These are phyloP conservation scores for Circinella umbellata DNA, from an alignment of 371 early-diverging fungal genomes.

Conservation along the genomic window DNA sequence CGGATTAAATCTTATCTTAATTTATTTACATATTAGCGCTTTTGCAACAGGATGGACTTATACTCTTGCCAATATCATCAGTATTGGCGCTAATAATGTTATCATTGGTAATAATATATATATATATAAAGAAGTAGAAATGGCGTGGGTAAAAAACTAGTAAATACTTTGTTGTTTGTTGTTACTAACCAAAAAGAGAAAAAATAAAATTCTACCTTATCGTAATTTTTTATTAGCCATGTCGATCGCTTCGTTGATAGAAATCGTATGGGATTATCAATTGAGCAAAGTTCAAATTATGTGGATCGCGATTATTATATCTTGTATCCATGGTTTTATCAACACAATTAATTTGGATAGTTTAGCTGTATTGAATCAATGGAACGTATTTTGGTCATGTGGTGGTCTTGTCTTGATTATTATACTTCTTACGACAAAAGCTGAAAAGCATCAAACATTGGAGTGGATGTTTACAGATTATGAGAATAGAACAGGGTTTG, in stretches of 20 bases:
- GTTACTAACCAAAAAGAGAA: no score
- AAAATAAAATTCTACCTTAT: no score
- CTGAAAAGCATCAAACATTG: conserved; percentile 27
- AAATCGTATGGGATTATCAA: conserved; percentile 24
- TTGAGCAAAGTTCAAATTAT: conserved; percentile 29
- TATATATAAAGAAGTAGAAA: not conserved
- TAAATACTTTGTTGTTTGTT: not conserved
- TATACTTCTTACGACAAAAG: conserved; percentile 20
- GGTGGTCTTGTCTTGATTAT: conserved; percentile 40
- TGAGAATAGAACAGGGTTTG: conserved; percentile 49
- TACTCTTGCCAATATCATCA: conserved; percentile 39
- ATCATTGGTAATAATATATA: conserved; percentile 35
- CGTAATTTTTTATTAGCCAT: conserved; percentile 26
- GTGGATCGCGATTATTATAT: conserved; percentile 32
- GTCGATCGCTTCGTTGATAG: conserved; percentile 28
- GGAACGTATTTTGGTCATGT: conserved; percentile 52
- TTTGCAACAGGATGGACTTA: conserved; percentile 56
- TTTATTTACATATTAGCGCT: conserved; percentile 25
- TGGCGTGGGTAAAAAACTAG: not conserved
- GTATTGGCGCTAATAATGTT: conserved; percentile 49
- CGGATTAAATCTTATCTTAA: no score
- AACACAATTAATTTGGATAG: conserved; percentile 32
- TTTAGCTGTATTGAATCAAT: conserved; percentile 37
- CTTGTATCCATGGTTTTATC: conserved; percentile 34
- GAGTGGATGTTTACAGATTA: conserved; percentile 45